Conservation (phyloP, 345 rosid species). For the Pugionium dolabratum region DNA sequence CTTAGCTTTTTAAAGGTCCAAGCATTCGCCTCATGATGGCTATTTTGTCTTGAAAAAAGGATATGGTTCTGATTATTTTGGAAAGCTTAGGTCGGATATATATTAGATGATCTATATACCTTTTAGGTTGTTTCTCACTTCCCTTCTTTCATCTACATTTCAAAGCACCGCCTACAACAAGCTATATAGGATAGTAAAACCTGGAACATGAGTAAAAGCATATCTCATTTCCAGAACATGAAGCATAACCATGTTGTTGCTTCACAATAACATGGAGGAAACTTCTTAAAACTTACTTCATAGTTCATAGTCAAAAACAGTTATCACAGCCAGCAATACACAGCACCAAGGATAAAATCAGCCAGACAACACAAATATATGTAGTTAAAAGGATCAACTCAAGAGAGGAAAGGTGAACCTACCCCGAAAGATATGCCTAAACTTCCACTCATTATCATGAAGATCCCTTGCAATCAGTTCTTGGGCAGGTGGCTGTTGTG, state of each 20-base stretch:
- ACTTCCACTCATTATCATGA: no score
- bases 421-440: no score
- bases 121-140: conserved; percentile 5
- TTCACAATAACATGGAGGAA: not conserved
- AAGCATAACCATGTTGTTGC: conserved; percentile 13
- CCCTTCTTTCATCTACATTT: not conserved
- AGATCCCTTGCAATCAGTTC: conserved; percentile 45
- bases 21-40: not conserved
- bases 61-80: not conserved
- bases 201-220: not conserved
- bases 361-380: not conserved
- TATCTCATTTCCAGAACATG: not conserved
- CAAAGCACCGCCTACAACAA: not conserved
- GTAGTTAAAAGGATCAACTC: not conserved
- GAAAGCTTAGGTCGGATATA: not conserved
- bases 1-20: conserved; percentile 1
- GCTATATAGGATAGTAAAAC: not conserved
- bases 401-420: conserved; percentile 9
- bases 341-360: not conserved
- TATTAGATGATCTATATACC: not conserved
- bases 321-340: not conserved
- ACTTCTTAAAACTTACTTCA: not conserved
- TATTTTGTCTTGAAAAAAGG: not conserved
- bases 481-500: conserved; percentile 45
- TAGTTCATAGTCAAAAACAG: not conserved